Base-by-base conservation (phyloP, 441 rosid species). In the Daphne laureola region DNA sequence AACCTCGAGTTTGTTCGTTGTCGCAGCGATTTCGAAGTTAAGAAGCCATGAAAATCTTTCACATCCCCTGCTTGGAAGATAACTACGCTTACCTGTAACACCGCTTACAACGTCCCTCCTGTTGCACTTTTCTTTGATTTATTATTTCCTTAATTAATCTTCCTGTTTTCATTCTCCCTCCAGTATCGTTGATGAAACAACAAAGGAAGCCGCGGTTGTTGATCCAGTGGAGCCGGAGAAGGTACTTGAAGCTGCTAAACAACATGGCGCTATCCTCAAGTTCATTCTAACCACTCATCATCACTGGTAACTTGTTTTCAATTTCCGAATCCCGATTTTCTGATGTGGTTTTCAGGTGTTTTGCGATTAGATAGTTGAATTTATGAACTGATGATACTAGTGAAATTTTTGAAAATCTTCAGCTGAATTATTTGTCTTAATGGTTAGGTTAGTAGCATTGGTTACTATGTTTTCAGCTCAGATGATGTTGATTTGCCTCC, bases 151-250 rank as follows among this genome's bases (percentile, higher is more conserved):
- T 14, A 43, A n/a, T 31, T 14, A 43, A n/a, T 42, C 14, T 55
- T 50, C 14, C 44, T 27, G 2, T 21, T 21, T 21, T 21, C 25
- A 21, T 21, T 21, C 25, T 21, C 8, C 12, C 14, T 12, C 26
- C 52, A 90, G 96, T 62, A 75, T 91, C 50, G 73, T 87, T 49
- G 96, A 91, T 56, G 96, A 88, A 68, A 66, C 58, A 73, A 80
- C 82, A 38, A 78, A 75, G 50, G 90, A 91, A 58, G 98, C 96
- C 17, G 98, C 95, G 12, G 93, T 59, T 43, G 98, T 91, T 61
- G 98, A 91, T 78, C 98, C 98, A 2, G 98, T 81, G 31, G 95
- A 91, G 54, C 86, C 93, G 27, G 78, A 81, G 41, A 91, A 85
- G 72, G 70, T 86, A 14, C 36, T 91, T 23, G 46, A 68, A 48